Evolutionary conservation across 495 filamentous ascomycete genomes (phyloP), one percentile per base, ranked within the genome.

Genomic region (Xylaria bambusicola): DNA sequence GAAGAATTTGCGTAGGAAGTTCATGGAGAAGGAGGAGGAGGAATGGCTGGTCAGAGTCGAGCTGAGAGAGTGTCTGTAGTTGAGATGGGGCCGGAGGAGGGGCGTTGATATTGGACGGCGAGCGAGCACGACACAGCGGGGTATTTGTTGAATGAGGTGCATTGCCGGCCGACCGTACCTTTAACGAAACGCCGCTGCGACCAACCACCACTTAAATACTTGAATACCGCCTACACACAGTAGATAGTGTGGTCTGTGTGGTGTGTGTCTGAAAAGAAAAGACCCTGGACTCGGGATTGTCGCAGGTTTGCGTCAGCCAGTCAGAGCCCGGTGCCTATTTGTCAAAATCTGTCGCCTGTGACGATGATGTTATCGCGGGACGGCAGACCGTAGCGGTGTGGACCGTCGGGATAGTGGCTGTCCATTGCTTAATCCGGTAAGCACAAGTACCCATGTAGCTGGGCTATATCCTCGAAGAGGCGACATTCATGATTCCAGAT

Each of bases 1-100:
- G 77, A 97, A 92, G 73, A 96, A 79, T 65, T 87, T 80, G 64
- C 86, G 80, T 74, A 97, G 81, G 77, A 94, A 84, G 73, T 80
- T 90, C 79, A 92, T 92, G 88, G 83, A 70, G 47, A 53, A 20
- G 20, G 52, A 24, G 3, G 38, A n/a, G 4, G n/a, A n/a, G n/a
- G n/a, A n/a, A n/a, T n/a, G n/a, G n/a, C n/a, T n/a, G n/a, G n/a
- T n/a, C n/a, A n/a, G n/a, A n/a, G n/a, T n/a, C n/a, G n/a, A n/a
- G n/a, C n/a, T n/a, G n/a, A n/a, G n/a, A n/a, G n/a, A n/a, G n/a
- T n/a, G n/a, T n/a, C n/a, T n/a, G 10, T 33, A 33, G 29, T 13
- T 56, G 29, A 24, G 40, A 8, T 38, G 29, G 38, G 2, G 36
- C 8, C 45, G 38, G 29, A 46, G 58, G 29, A 46, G 58, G 29